Conservation (phyloP, 129 eudicot genomes). For the Flaveria ramosissima region DNA sequence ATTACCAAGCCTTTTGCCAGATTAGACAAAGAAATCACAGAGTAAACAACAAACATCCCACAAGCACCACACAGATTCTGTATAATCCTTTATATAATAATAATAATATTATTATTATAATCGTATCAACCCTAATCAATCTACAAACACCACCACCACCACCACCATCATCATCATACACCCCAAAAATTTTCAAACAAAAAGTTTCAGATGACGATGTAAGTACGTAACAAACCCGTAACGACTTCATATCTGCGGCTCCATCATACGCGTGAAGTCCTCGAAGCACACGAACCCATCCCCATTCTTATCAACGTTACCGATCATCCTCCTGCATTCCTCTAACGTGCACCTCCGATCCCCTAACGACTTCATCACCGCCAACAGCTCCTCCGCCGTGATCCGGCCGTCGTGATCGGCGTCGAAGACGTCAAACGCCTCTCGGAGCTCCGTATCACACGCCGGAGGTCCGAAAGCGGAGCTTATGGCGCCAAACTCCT, state of each 20-base stretch:
- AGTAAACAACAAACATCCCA: no score
- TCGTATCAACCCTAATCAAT: no score
- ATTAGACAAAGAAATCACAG: not conserved
- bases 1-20: not conserved
- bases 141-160: no score
- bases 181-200: no score
- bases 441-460: slow-evolving; percentile 53
- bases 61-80: no score
- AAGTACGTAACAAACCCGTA: not conserved
- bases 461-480: slow-evolving; percentile 58
- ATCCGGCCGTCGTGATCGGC: slow-evolving; percentile 75
- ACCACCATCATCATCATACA: no score
- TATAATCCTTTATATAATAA: no score
- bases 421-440: slow-evolving; percentile 68
- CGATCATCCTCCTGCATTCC: slow-evolving; percentile 80
- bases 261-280: slow-evolving; percentile 85
- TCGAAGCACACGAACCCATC: slow-evolving; percentile 88
- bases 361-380: slow-evolving; percentile 57
- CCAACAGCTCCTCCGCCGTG: slow-evolving; percentile 65
- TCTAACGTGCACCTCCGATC: slow-evolving; percentile 70
- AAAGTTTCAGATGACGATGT: no score
- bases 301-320: slow-evolving; percentile 58
- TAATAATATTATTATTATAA: no score
- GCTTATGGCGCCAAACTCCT: slow-evolving; percentile 65
- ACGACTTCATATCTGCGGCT: slow-evolving; percentile 29